These are phyloP conservation scores for Stygiomarasmius scandens DNA, from an alignment of 1,284 basidiomycete genomes.

Conservation along the genomic window DNA sequence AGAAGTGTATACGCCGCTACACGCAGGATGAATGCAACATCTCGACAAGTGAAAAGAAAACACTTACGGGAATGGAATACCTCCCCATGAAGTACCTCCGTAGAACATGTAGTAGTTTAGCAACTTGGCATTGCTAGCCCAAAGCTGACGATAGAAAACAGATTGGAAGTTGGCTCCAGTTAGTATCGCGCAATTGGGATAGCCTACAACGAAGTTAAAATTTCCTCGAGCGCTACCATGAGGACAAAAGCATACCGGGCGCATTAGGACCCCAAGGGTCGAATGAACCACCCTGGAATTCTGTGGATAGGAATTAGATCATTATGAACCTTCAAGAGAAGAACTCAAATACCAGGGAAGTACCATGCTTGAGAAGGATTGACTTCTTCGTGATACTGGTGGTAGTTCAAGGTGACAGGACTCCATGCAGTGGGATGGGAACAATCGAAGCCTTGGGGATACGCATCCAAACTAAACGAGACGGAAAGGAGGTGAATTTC, in stretches of 20 bases:
- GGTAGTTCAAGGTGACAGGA: constrained; percentile 57
- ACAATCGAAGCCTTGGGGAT: constrained; percentile 77
- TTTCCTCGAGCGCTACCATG: neutral
- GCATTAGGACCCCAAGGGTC: constrained; percentile 75
- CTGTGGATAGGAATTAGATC: neutral
- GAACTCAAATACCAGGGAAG: constrained; percentile 51
- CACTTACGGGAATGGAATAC: constrained; percentile 62
- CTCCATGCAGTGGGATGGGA: constrained; percentile 64
- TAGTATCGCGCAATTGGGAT: constrained; percentile 48
- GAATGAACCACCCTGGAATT: constrained; percentile 52
- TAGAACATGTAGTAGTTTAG: constrained; percentile 74
- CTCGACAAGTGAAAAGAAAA: neutral
- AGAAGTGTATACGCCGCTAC: constrained; percentile 49
- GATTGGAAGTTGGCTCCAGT: constrained; percentile 74
- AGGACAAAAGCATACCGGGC: constrained; percentile 42
- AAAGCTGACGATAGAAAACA: constrained; percentile 74
- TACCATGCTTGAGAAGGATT: constrained; percentile 67
- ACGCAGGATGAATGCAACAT: neutral
- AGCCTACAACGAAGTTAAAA: constrained; percentile 33
- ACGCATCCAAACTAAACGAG: constrained; percentile 54
- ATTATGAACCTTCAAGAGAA: neutral
- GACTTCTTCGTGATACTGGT: constrained; percentile 55
- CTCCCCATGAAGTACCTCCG: constrained; percentile 82
- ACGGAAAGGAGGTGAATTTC: neutral
- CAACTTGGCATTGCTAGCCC: constrained; percentile 77